Evolutionary conservation across 139 green algal genomes (phyloP).

Genomic region (Micractinium conductrix): DNA sequence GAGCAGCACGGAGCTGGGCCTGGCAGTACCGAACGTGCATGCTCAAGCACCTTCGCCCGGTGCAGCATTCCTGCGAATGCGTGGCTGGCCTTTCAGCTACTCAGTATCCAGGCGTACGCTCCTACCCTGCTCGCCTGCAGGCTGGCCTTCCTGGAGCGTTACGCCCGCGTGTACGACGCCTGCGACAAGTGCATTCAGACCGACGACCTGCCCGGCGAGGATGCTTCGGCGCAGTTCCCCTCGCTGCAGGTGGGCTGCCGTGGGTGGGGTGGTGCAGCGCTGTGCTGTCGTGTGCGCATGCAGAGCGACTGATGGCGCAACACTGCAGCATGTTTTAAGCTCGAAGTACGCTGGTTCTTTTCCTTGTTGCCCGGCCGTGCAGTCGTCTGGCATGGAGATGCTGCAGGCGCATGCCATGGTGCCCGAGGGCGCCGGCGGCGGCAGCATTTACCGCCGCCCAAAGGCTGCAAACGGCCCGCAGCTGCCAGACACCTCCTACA

Average conservation of each 20-base stretch:
- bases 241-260: neutral
- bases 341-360: neutral
- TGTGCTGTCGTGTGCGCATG: neutral
- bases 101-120: too few relatives aligned
- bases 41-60: too few relatives aligned
- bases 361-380: neutral
- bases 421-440: constrained; percentile 20
- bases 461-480: neutral
- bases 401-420: constrained; percentile 31
- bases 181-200: constrained; percentile 31
- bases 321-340: neutral
- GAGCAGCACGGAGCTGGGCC: too few relatives aligned
- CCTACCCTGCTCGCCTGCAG: neutral
- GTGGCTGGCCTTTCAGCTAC: too few relatives aligned
- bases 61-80: too few relatives aligned
- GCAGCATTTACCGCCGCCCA: constrained; percentile 23
- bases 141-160: constrained; percentile 30
- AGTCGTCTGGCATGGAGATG: constrained; percentile 33
- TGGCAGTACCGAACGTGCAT: too few relatives aligned
- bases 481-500: constrained; percentile 5
- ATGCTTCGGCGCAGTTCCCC: constrained; percentile 17
- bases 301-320: neutral
- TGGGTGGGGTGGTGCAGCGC: neutral
- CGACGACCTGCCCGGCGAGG: neutral
- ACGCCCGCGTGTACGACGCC: constrained; percentile 13